Evolutionary conservation across 1,284 basidiomycete species (phyloP).

Genomic region (Pisolithus thermaeus): DNA sequence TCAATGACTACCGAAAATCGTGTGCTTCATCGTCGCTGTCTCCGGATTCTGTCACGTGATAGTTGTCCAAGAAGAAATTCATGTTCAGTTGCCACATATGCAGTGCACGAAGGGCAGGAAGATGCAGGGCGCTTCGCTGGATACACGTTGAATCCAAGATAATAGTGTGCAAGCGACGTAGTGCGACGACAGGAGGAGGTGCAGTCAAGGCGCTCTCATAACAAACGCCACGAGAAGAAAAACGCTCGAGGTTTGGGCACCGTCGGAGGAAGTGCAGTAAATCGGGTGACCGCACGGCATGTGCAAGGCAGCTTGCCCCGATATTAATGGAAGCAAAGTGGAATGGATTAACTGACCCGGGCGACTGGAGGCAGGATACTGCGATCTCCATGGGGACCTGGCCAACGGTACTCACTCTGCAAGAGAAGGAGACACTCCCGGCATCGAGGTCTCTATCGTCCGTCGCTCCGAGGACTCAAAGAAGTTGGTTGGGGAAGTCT

Average conservation of each 20-base stretch:
- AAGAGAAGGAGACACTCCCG: constrained; percentile 28
- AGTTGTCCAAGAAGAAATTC: constrained; percentile 41
- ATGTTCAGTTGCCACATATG: constrained; percentile 61
- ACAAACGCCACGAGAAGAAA: constrained; percentile 52
- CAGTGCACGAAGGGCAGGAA: constrained; percentile 52
- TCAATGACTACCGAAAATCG: constrained; percentile 63
- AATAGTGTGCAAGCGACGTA: constrained; percentile 52
- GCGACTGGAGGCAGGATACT: constrained; percentile 40
- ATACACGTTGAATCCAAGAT: constrained; percentile 53
- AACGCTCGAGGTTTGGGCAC: constrained; percentile 52
- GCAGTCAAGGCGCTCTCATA: constrained; percentile 30
- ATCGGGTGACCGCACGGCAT: constrained; percentile 30
- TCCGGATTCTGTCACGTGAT: constrained; percentile 42
- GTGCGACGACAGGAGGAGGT: constrained; percentile 37
- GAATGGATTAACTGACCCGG: constrained; percentile 38
- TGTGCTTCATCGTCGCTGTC: constrained; percentile 66
- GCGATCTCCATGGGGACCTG: constrained; percentile 39
- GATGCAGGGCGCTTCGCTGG: constrained; percentile 53
- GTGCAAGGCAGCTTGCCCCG: constrained; percentile 36
- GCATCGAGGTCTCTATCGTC: constrained; percentile 22
- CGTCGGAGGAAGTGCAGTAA: constrained; percentile 54
- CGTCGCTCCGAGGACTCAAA: constrained; percentile 16
- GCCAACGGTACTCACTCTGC: constrained; percentile 22
- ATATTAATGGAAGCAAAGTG: constrained; percentile 51
- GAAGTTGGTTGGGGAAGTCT: constrained; percentile 19